These are phyloP conservation scores for Phytophthora pluvialis DNA, from an alignment of 352 stramenopile genomes.

Conservation along the genomic window DNA sequence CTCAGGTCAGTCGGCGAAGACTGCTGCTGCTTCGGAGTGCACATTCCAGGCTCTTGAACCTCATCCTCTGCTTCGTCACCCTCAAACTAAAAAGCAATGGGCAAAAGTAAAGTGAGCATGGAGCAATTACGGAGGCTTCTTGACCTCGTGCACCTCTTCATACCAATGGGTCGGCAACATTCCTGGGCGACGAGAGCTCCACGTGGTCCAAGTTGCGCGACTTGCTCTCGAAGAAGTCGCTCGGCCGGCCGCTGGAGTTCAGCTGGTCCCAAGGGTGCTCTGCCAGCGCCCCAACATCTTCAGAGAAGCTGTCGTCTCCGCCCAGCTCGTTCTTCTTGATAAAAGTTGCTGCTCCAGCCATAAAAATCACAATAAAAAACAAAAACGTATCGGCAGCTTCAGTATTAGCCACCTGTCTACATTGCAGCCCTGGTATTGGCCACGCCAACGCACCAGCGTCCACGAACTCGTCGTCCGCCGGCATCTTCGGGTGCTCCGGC, in stretches of 20 bases:
- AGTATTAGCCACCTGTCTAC: not conserved
- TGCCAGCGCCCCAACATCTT: conserved; percentile 33
- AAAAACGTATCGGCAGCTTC: conserved; percentile 2
- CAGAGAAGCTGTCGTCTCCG: conserved; percentile 53
- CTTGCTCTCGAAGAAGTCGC: conserved; percentile 75
- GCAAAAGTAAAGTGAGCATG: conserved; percentile 2
- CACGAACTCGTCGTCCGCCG: conserved; percentile 67
- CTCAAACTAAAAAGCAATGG: conserved; percentile 23
- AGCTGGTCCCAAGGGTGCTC: conserved; percentile 37
- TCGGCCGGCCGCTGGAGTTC: conserved; percentile 48
- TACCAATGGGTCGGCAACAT: conserved; percentile 29
- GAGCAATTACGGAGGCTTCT: not conserved
- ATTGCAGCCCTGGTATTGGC: not conserved
- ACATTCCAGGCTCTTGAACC: conserved; percentile 1
- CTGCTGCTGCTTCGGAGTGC: conserved; percentile 21
- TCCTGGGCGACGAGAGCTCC: conserved; percentile 61
- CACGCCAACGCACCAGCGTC: conserved; percentile 59
- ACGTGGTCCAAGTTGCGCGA: conserved; percentile 79
- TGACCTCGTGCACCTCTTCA: not conserved
- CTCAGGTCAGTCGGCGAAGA: conserved; percentile 21
- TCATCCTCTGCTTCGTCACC: conserved; percentile 3
- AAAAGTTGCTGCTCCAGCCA: conserved; percentile 41
- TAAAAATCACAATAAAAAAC: not conserved
- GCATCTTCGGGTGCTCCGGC: conserved; percentile 26
- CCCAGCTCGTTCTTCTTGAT: conserved; percentile 53